Percentiles rank a stretch among this genome's conserved stretches.
Evolutionary conservation across 2,329 filamentous ascomycete species (phyloP).

Genomic region (Cladophialophora yegresii): DNA sequence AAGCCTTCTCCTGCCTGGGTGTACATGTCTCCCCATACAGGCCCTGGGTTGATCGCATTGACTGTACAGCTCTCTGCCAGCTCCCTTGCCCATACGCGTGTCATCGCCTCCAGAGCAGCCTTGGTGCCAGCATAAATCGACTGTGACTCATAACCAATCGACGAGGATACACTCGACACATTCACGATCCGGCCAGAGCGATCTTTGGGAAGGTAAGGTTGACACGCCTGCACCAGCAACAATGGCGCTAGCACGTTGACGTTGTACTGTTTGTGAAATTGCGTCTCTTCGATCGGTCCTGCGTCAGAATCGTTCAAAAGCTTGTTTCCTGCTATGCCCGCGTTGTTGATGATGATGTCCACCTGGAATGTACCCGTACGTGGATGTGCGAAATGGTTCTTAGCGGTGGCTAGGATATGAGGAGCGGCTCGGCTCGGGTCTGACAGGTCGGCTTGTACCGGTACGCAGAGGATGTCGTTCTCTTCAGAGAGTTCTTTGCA

Average conservation of each 20-base stretch:
- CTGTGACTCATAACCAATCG: constrained; percentile 57
- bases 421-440: constrained; percentile 60
- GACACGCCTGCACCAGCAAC: constrained; percentile 57
- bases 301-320: constrained; percentile 61
- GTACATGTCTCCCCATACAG: constrained; percentile 59
- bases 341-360: constrained; percentile 42
- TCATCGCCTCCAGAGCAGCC: constrained; percentile 64
- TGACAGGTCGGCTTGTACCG: constrained; percentile 70
- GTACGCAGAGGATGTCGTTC: constrained; percentile 62
- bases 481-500: constrained; percentile 57
- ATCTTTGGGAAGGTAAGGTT: constrained; percentile 58
- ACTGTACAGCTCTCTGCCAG: constrained; percentile 59
- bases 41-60: constrained; percentile 63
- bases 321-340: constrained; percentile 48
- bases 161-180: constrained; percentile 57
- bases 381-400: constrained; percentile 60
- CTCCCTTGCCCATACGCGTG: constrained; percentile 63
- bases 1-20: constrained; percentile 57
- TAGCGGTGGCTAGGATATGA: constrained; percentile 60
- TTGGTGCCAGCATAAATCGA: constrained; percentile 65
- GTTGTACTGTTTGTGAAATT: constrained; percentile 59
- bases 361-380: constrained; percentile 49
- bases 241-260: constrained; percentile 62
- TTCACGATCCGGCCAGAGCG: constrained; percentile 62
- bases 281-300: constrained; percentile 47